phyloP scores from a whole-genome alignment of 805 yeast species.

The Kuraishia hungarica region DNA sequence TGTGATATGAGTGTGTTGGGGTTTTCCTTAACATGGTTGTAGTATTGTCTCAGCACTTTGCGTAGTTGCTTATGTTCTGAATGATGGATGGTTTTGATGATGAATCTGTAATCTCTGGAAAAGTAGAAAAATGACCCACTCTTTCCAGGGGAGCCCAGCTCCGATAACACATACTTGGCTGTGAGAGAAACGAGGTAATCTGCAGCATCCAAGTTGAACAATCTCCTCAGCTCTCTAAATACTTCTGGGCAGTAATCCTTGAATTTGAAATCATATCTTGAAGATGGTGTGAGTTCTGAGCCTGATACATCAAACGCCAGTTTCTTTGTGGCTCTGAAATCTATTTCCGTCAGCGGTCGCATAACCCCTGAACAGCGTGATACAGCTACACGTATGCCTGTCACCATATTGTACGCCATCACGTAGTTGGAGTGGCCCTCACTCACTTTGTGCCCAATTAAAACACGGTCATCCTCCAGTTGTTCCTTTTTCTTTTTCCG shows the following conservation, averaged over 20 bases:
- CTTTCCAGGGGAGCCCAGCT: slow-evolving; percentile 92
- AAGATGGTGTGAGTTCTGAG: slow-evolving; percentile 83
- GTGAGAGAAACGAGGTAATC: slow-evolving; percentile 90
- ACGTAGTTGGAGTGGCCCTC: slow-evolving; percentile 94
- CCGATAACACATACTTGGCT: slow-evolving; percentile 85
- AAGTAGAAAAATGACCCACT: slow-evolving; percentile 95
- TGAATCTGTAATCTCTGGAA: slow-evolving; percentile 87
- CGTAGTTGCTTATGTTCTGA: slow-evolving; percentile 84
- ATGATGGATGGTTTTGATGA: slow-evolving; percentile 92
- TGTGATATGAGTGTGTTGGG: slow-evolving; percentile 92
- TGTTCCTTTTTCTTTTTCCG: slow-evolving; percentile 32
- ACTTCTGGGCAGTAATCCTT: slow-evolving; percentile 96
- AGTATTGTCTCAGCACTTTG: slow-evolving; percentile 64
- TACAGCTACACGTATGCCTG: slow-evolving; percentile 94
- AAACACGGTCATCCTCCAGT: slow-evolving; percentile 45
- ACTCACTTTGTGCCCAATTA: slow-evolving; percentile 73
- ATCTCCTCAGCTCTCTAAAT: slow-evolving; percentile 70
- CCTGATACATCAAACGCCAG: slow-evolving; percentile 84
- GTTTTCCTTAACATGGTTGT: slow-evolving; percentile 69
- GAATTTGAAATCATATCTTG: slow-evolving; percentile 92
- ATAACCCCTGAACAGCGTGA: slow-evolving; percentile 84
- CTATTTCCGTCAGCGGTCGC: slow-evolving; percentile 60
- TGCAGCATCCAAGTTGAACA: slow-evolving; percentile 89
- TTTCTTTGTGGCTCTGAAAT: slow-evolving; percentile 67
- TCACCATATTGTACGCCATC: slow-evolving; percentile 93